These are phyloP conservation scores for Xylaria acuta DNA, from an alignment of 495 filamentous ascomycete species.

Conservation along the genomic window DNA sequence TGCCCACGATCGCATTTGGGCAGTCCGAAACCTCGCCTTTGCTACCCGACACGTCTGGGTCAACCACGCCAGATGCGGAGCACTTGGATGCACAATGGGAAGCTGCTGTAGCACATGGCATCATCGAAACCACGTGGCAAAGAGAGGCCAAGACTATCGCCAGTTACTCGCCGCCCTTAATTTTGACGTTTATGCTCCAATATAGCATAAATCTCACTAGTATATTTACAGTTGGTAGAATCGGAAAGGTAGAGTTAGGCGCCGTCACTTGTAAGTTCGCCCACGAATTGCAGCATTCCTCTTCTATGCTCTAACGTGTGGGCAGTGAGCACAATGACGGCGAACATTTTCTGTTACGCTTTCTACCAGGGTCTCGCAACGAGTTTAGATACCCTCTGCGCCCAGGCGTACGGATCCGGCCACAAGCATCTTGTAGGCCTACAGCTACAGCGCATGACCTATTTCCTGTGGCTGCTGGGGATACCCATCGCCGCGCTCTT, in stretches of 20 bases:
- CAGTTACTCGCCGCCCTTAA: conserved; percentile 64
- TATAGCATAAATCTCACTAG: conserved; percentile 73
- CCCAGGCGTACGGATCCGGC: conserved; percentile 76
- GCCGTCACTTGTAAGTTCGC: conserved; percentile 60
- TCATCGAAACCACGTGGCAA: conserved; percentile 83
- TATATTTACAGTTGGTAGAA: conserved; percentile 70
- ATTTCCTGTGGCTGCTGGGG: conserved; percentile 66
- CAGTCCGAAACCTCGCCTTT: conserved; percentile 52
- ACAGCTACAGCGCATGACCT: conserved; percentile 73
- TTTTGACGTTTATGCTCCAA: conserved; percentile 75
- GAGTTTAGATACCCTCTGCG: conserved; percentile 73
- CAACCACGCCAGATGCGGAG: conserved; percentile 37
- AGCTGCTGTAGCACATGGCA: conserved; percentile 72
- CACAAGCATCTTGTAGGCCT: conserved; percentile 72
- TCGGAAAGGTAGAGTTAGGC: conserved; percentile 67
- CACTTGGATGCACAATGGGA: conserved; percentile 72
- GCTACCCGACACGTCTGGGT: conserved; percentile 30
- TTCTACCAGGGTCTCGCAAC: conserved; percentile 75
- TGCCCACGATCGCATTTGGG: conserved; percentile 35
- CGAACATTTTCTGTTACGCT: conserved; percentile 74
- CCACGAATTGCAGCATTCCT: not conserved
- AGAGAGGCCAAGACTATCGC: conserved; percentile 72
- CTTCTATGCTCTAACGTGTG: conserved; percentile 16
- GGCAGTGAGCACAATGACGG: conserved; percentile 70
- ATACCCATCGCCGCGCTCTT: conserved; percentile 69